A percentile compares a stretch with the other conserved stretches of the same genome.
These are phyloP conservation scores for Mycena sp. DNA, from an alignment of 1,284 basidiomycete genomes.

Conservation along the genomic window DNA sequence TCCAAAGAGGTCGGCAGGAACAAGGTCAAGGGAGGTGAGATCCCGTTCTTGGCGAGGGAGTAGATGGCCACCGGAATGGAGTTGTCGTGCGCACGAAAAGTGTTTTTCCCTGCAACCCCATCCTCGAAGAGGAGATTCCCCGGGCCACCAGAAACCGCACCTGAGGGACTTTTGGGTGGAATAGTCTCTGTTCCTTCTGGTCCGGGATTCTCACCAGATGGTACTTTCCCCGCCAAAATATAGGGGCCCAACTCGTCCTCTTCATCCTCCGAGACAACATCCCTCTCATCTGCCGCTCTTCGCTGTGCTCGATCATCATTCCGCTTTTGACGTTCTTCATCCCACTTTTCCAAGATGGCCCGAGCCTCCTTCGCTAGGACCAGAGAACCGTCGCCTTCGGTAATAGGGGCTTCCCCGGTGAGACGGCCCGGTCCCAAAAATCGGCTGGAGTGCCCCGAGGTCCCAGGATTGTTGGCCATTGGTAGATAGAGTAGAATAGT, in stretches of 20 bases:
- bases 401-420: background rate
- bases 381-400: background rate
- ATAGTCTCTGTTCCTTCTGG: background rate
- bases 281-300: background rate
- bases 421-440: background rate
- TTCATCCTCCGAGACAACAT: conserved; percentile 1
- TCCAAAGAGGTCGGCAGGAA: background rate
- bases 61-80: conserved; percentile 2
- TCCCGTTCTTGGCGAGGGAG: conserved; percentile 6
- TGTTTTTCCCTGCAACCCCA: background rate
- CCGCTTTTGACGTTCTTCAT: background rate
- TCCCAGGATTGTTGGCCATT: background rate
- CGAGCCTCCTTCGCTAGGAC: background rate
- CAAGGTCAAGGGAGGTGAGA: background rate
- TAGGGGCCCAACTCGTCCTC: background rate
- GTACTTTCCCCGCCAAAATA: background rate
- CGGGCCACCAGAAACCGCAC: background rate
- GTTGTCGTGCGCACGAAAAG: background rate
- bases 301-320: background rate
- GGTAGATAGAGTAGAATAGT: background rate
- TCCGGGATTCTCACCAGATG: background rate
- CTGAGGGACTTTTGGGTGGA: background rate
- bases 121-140: background rate
- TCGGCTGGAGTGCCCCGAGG: background rate
- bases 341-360: too few species aligned